Percentiles rank a stretch among this genome's conserved stretches.
phyloP scores from a whole-genome alignment of 2,329 filamentous ascomycete species.

The Apiospora malaysiana region DNA sequence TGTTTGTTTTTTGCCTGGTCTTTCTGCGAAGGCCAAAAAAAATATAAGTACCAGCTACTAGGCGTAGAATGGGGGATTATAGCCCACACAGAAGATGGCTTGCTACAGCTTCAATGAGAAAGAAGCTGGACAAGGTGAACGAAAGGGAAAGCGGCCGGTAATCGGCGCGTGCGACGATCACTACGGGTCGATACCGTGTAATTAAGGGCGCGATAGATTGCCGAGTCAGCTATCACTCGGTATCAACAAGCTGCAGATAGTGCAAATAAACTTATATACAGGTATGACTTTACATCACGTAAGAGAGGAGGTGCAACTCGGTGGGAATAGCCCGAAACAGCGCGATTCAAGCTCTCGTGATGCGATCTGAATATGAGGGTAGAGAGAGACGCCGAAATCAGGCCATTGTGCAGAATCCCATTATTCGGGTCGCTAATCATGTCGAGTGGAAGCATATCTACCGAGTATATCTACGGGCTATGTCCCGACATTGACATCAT shows the following conservation, averaged over 20 bases:
- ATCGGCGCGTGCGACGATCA: background rate
- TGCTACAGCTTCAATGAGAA: background rate
- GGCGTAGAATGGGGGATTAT: background rate
- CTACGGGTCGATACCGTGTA: background rate
- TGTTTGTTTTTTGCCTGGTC: too few relatives aligned
- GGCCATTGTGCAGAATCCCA: background rate
- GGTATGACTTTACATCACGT: background rate
- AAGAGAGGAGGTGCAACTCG: background rate
- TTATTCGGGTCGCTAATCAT: background rate
- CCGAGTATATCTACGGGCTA: background rate
- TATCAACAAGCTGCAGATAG: background rate
- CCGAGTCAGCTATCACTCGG: background rate
- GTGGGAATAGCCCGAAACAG: background rate
- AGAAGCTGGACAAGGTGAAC: background rate
- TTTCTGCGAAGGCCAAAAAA: background rate
- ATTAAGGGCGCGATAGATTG: background rate
- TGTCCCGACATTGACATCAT: background rate
- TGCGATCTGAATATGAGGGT: too few relatives aligned
- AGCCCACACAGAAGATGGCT: background rate
- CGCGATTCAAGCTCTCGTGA: too few relatives aligned
- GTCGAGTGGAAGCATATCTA: slow-evolving; percentile 1
- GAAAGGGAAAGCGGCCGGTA: background rate
- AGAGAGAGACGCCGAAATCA: background rate
- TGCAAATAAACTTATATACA: background rate
- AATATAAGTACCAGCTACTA: background rate